Evolutionary conservation across 2,329 filamentous ascomycete genomes (phyloP).

Genomic region (Talaromyces sp.): DNA sequence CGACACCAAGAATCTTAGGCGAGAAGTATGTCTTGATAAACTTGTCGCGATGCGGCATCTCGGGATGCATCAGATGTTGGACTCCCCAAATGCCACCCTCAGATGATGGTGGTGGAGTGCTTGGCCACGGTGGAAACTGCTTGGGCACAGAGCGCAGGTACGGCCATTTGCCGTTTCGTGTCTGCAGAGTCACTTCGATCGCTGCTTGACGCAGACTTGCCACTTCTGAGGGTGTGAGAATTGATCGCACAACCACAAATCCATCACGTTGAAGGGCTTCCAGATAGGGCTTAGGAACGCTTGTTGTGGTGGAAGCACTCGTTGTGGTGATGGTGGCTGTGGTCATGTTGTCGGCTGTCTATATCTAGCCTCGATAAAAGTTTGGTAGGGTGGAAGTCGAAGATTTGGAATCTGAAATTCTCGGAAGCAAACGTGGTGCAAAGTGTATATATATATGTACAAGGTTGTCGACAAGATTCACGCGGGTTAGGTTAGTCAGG

Average conservation of each 20-base stretch:
- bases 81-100: slow-evolving; percentile 79
- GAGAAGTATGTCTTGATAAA: slow-evolving; percentile 73
- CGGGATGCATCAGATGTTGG: slow-evolving; percentile 76
- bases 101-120: slow-evolving; percentile 45
- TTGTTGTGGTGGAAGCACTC: not conserved
- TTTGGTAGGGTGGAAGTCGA: not conserved
- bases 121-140: slow-evolving; percentile 82
- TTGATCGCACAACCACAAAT: slow-evolving; percentile 67
- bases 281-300: slow-evolving; percentile 35
- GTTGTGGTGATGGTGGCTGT: slow-evolving; percentile 7
- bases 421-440: not conserved
- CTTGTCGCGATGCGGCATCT: slow-evolving; percentile 56
- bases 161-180: slow-evolving; percentile 71
- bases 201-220: slow-evolving; percentile 59
- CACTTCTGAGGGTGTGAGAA: slow-evolving; percentile 58
- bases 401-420: not conserved
- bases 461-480: not conserved
- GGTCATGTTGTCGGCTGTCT: not conserved
- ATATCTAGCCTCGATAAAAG: not conserved
- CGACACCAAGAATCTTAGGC: slow-evolving; percentile 58
- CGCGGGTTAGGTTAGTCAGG: not conserved
- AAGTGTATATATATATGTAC: not conserved
- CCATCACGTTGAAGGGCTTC: slow-evolving; percentile 64
- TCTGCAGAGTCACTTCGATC: slow-evolving; percentile 53
- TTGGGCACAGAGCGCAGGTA: slow-evolving; percentile 80